Percentiles rank a stretch among this genome's conserved stretches.
Conservation (phyloP, 2,329 filamentous ascomycete species). For the Zymoseptoria brevis region DNA sequence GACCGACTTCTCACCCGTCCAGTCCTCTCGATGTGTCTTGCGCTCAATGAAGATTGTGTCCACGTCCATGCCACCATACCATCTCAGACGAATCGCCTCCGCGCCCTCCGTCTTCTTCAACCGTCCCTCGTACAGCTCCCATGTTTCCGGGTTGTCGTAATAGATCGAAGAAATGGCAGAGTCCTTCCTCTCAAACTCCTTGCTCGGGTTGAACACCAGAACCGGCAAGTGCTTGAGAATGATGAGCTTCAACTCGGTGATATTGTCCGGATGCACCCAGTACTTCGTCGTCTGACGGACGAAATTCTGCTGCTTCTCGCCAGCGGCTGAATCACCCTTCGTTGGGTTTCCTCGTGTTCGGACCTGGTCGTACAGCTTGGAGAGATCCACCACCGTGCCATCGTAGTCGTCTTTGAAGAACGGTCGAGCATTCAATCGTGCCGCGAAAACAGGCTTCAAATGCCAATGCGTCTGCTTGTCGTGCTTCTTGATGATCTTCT, state of each 20-base stretch:
- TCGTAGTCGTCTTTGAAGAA: conserved; percentile 99
- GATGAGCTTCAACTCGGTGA: conserved; percentile 95
- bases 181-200: conserved; percentile 86
- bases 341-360: conserved; percentile 86
- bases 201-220: conserved; percentile 92
- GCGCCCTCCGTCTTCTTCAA: conserved; percentile 97
- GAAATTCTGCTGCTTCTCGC: conserved; percentile 89
- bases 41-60: conserved; percentile 96
- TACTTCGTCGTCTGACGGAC: conserved; percentile 97
- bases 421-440: conserved; percentile 86
- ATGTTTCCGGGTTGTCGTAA: conserved; percentile 89
- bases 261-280: conserved; percentile 98
- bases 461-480: conserved; percentile 91
- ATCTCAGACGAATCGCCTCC: conserved; percentile 89
- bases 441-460: conserved; percentile 90
- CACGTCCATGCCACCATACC: conserved; percentile 94
- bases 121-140: conserved; percentile 88
- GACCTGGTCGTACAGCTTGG: conserved; percentile 89
- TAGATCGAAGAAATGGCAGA: conserved; percentile 97
- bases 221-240: conserved; percentile 96
- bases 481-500: conserved; percentile 99
- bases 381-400: conserved; percentile 87
- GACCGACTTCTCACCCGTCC: conserved; percentile 98
- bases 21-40: conserved; percentile 97
- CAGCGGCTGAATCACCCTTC: conserved; percentile 84